Conservation (phyloP, 768 basidiomycete genomes). For the Albatrellus ellisii region DNA sequence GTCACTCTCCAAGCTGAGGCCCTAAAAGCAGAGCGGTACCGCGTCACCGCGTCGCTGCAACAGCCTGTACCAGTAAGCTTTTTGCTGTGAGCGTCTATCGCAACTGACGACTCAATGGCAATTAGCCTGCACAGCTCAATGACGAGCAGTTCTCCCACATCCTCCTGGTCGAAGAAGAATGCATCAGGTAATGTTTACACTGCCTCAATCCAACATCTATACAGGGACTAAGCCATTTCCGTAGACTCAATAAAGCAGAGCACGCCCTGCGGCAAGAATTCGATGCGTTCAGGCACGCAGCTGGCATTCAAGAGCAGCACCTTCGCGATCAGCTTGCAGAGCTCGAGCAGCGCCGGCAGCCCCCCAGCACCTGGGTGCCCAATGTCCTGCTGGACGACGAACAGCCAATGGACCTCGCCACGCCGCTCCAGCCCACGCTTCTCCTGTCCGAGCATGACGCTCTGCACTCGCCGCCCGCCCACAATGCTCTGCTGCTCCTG, state of each 20-base stretch:
- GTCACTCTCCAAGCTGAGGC: neutral
- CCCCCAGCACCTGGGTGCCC: neutral
- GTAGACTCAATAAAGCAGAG: constrained; percentile 6
- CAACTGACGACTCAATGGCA: neutral
- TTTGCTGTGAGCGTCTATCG: neutral
- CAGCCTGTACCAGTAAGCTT: neutral
- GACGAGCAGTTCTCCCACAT: constrained; percentile 3
- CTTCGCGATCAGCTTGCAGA: neutral
- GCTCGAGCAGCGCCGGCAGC: neutral
- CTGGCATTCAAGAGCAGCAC: neutral
- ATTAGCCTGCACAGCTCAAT: neutral
- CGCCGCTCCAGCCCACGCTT: constrained; percentile 11
- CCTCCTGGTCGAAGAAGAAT: constrained; percentile 13
- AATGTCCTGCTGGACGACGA: constrained; percentile 5
- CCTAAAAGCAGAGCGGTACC: neutral
- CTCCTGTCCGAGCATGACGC: neutral
- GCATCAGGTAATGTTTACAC: constrained; percentile 8
- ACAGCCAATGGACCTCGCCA: constrained; percentile 13
- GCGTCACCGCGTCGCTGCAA: neutral
- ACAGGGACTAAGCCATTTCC: neutral
- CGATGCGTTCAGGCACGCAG: neutral
- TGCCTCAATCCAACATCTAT: neutral
- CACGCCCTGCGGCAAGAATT: constrained; percentile 7
- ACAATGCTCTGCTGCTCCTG: neutral
- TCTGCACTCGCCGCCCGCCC: neutral